Base-by-base conservation (phyloP, 2,329 filamentous ascomycete genomes). In the Diplodia sapinea region DNA sequence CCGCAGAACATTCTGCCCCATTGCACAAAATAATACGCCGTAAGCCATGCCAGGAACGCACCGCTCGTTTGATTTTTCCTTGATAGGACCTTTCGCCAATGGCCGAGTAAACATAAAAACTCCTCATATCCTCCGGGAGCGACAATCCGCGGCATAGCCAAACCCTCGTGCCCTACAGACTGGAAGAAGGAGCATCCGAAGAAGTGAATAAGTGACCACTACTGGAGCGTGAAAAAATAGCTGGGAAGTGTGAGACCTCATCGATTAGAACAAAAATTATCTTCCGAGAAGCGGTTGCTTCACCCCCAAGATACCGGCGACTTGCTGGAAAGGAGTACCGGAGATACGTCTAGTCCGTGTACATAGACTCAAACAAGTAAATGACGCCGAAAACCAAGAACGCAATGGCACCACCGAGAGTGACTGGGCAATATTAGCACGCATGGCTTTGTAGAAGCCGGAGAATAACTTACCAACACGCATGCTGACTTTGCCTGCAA, bases 321-420 rank as follows among this genome's bases (percentile, higher is more conserved):
- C 47, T 26, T 38, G 15, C 38, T 38, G 15, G 31, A 20, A 51
- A 17, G n/a, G 47, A 63, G 56, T 9, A n/a, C 11, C 20, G 31
- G 51, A 33, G 43, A 51, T 17, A 26, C 17, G 47, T 59, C 43
- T 67, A 79, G 67, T 74, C 73, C 72, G 78, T 83, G 75, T 86
- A 88, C 66, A 94, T 82, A 15, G 91, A 90, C 79, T 98, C 94
- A 69, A 94, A 83, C 47, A 96, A 82, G 80, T 99, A 99, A 72
- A 99, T 94, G 73, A 97, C 80, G 69, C 93, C 94, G 77, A 99
- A 99, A 36, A 93, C 80, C 57, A 98, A 83, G 82, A 99, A 99
- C 17, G 94, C 93, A 67, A 91, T 81, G 8, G 95, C 94, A 69
- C 95, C 95, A 70, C 95, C 94, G 63, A 98, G 85, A 38, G 94